Evolutionary conservation across 176 grass and related monocot species (phyloP).

Genomic region (Elaeis guineensis): DNA sequence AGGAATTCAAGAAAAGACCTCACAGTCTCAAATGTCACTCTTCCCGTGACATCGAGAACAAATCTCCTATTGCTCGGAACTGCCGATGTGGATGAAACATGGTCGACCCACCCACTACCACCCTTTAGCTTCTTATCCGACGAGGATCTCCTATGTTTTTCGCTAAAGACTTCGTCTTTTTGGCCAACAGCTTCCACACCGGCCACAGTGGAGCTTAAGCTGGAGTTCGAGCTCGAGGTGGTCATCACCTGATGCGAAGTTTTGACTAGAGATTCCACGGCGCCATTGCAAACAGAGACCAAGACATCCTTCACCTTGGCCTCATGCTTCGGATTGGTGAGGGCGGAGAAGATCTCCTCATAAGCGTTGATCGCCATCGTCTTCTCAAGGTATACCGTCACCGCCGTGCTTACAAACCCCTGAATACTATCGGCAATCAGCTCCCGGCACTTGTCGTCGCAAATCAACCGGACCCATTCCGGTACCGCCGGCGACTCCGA

Average conservation of each 20-base stretch:
- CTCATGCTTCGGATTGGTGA: slow-evolving; percentile 56
- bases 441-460: slow-evolving; percentile 55
- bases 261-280: slow-evolving; percentile 63
- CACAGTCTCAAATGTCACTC: slow-evolving; percentile 55
- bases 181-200: background rate
- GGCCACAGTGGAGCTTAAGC: background rate
- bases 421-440: slow-evolving; percentile 51
- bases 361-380: slow-evolving; percentile 21
- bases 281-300: slow-evolving; percentile 79
- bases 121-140: background rate
- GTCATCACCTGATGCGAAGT: slow-evolving; percentile 45
- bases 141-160: no score
- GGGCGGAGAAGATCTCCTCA: slow-evolving; percentile 22
- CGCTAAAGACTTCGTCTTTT: background rate
- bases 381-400: slow-evolving; percentile 56
- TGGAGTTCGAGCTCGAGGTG: background rate
- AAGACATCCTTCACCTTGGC: slow-evolving; percentile 71
- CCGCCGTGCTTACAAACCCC: slow-evolving; percentile 64
- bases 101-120: slow-evolving; percentile 14
- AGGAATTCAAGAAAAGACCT: slow-evolving; percentile 78
- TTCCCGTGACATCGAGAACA: slow-evolving; percentile 74
- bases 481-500: slow-evolving; percentile 11
- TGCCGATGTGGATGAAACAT: slow-evolving; percentile 50
- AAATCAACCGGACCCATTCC: slow-evolving; percentile 46
- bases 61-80: slow-evolving; percentile 58